These are phyloP conservation scores for Mycena sanguinolenta DNA, from an alignment of 768 basidiomycete genomes.

Conservation along the genomic window DNA sequence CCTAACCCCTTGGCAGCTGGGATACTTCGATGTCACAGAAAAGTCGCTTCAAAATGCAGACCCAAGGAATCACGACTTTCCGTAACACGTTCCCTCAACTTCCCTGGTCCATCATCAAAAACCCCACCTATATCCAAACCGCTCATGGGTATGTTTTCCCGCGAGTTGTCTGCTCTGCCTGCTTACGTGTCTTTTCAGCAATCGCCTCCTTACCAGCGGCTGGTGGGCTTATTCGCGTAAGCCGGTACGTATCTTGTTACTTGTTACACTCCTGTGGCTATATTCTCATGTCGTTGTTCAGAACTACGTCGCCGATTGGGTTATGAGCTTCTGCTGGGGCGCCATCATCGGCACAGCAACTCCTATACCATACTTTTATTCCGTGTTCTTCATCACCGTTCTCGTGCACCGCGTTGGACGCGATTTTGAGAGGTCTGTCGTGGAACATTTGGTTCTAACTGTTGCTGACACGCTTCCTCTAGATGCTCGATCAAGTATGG, in stretches of 20 bases:
- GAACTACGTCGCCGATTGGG: slow-evolving; percentile 97
- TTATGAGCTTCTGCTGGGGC: slow-evolving; percentile 89
- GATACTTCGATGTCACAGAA: slow-evolving; percentile 98
- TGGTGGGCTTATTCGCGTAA: slow-evolving; percentile 97
- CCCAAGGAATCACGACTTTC: slow-evolving; percentile 86
- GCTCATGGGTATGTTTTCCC: slow-evolving; percentile 79
- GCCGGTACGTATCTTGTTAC: slow-evolving; percentile 73
- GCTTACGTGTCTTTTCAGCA: slow-evolving; percentile 60
- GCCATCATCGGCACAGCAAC: slow-evolving; percentile 80
- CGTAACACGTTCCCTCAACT: slow-evolving; percentile 96
- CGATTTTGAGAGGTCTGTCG: slow-evolving; percentile 89
- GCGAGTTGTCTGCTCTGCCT: background rate
- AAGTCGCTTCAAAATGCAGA: slow-evolving; percentile 97
- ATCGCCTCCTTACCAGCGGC: slow-evolving; percentile 90
- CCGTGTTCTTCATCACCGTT: slow-evolving; percentile 94
- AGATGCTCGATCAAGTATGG: slow-evolving; percentile 92
- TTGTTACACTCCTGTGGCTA: background rate
- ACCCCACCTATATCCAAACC: slow-evolving; percentile 94
- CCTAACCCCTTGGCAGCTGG: slow-evolving; percentile 67
- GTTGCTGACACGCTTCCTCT: slow-evolving; percentile 18
- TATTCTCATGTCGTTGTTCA: slow-evolving; percentile 41
- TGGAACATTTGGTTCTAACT: background rate
- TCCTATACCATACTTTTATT: slow-evolving; percentile 96
- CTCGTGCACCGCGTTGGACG: slow-evolving; percentile 91
- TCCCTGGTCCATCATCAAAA: slow-evolving; percentile 83